Conservation (phyloP, 2,329 filamentous ascomycete genomes). For the Lachnellula suecica region DNA sequence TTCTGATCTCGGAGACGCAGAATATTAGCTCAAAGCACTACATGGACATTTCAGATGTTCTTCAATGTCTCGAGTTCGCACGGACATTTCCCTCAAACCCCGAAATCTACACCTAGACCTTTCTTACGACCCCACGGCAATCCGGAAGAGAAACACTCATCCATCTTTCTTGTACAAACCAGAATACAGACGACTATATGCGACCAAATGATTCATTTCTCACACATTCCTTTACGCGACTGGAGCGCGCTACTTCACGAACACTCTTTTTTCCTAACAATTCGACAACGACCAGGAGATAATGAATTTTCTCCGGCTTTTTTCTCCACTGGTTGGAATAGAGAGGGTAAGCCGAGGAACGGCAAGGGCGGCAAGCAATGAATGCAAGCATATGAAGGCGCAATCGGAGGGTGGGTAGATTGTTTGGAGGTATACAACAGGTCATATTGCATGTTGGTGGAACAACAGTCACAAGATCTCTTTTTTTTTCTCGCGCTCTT, state of each 20-base stretch:
- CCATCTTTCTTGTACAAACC: slow-evolving; percentile 8
- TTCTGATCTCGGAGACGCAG: slow-evolving; percentile 35
- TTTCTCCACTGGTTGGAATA: slow-evolving; percentile 19
- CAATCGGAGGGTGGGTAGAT: slow-evolving; percentile 8
- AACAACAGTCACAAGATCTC: background rate
- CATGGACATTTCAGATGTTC: slow-evolving; percentile 12
- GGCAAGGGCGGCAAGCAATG: slow-evolving; percentile 1
- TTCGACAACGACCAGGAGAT: slow-evolving; percentile 6
- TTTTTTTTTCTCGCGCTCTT: background rate
- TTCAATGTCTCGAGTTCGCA: slow-evolving; percentile 17
- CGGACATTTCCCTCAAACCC: slow-evolving; percentile 20
- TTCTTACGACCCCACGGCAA: slow-evolving; percentile 8
- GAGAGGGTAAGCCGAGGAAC: slow-evolving; percentile 5
- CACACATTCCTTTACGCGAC: slow-evolving; percentile 19
- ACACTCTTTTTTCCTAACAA: slow-evolving; percentile 4
- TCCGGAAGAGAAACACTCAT: slow-evolving; percentile 11
- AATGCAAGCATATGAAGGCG: slow-evolving; percentile 12
- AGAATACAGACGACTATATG: slow-evolving; percentile 3
- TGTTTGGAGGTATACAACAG: slow-evolving; percentile 10
- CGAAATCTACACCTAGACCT: slow-evolving; percentile 13
- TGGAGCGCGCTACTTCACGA: slow-evolving; percentile 19
- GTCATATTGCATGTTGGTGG: too few species aligned
- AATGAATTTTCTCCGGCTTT: slow-evolving; percentile 5
- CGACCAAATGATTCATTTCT: slow-evolving; percentile 7
- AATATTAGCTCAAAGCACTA: slow-evolving; percentile 28